Percentiles rank a stretch among this genome's conserved stretches.
These are phyloP conservation scores for Boletus reticulatus DNA, from an alignment of 768 basidiomycete species.

Conservation along the genomic window DNA sequence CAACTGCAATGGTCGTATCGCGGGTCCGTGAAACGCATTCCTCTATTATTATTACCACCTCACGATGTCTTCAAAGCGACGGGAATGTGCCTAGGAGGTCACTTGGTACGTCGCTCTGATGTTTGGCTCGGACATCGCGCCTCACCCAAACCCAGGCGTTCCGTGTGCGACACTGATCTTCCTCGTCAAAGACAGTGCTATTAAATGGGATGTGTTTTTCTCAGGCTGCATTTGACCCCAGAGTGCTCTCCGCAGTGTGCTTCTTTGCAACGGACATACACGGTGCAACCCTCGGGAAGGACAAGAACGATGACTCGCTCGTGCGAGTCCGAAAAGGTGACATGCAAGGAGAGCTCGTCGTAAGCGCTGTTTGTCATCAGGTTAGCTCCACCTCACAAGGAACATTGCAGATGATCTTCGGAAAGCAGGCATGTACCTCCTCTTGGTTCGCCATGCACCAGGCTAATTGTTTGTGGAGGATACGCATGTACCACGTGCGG, in stretches of 20 bases:
- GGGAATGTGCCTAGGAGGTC: constrained; percentile 90
- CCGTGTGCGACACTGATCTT: constrained; percentile 35
- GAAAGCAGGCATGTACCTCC: constrained; percentile 66
- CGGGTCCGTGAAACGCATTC: constrained; percentile 44
- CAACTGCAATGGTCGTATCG: constrained; percentile 92
- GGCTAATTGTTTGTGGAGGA: constrained; percentile 47
- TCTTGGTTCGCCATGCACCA: not conserved
- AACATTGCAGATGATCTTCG: constrained; percentile 79
- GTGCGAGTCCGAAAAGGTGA: constrained; percentile 71
- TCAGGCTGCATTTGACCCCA: constrained; percentile 85
- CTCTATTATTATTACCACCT: not conserved
- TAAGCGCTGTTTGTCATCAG: constrained; percentile 35
- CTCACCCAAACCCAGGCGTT: constrained; percentile 41
- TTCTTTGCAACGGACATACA: constrained; percentile 97
- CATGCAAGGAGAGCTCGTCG: constrained; percentile 83
- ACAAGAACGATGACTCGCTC: constrained; percentile 82
- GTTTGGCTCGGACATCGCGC: not conserved
- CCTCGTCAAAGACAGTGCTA: not conserved
- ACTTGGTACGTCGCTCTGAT: constrained; percentile 53
- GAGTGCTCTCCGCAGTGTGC: constrained; percentile 82
- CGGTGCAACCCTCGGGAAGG: constrained; percentile 79
- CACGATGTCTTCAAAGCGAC: constrained; percentile 49
- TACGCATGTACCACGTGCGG: constrained; percentile 88
- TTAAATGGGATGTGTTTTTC: not conserved
- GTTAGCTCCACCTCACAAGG: not conserved